Base-by-base conservation (phyloP, 2,329 filamentous ascomycete species). In the Penicillium janthinellum region DNA sequence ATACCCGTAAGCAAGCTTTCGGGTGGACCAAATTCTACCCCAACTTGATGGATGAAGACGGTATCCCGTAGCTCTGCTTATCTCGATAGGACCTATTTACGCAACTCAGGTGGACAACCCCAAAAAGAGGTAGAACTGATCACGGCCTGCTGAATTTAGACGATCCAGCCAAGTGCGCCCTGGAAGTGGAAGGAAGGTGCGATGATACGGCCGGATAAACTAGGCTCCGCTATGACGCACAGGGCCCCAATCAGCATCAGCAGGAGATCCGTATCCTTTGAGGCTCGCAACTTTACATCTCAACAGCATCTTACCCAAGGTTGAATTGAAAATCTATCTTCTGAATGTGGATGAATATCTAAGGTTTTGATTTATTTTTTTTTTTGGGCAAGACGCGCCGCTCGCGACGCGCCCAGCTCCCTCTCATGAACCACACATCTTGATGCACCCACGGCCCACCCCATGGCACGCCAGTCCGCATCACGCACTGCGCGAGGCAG, bases 391-490 rank as follows among this genome's bases (percentile, higher is more conserved):
- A 31, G 8, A 25, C 38, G 42, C 49, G 55, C 48, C 22, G 15
- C n/a, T 22, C 25, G 4, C 49, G 12, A 45, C 52, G 34, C 47
- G 41, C 37, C 22, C 8, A 39, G 6, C 10, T 14, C 51, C 6
- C 22, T 44, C 31, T 42, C 10, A 38, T 47, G 25, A 47, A 12
- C 2, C 17, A 17, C n/a, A 31, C 8, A 50, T 28, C 44, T 62
- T 63, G 42, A 67, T 67, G 66, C 58, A 44, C 42, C 31, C 44
- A 35, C 5, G 8, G n/a, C 50, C n/a, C 37, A 31, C 42, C 28
- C 35, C 45, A 72, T 69, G 66, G 65, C 59, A 57, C 70, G 64
- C 42, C 69, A 62, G 60, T 59, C 57, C 15, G 48, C 56, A 59
- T 53, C 60, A 35, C 67, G 64, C 39, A 57, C 69, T 17, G 31